Percentiles rank a stretch among this genome's conserved stretches.
phyloP scores from a whole-genome alignment of 1,284 basidiomycete species.

The Papiliotrema terrestris region DNA sequence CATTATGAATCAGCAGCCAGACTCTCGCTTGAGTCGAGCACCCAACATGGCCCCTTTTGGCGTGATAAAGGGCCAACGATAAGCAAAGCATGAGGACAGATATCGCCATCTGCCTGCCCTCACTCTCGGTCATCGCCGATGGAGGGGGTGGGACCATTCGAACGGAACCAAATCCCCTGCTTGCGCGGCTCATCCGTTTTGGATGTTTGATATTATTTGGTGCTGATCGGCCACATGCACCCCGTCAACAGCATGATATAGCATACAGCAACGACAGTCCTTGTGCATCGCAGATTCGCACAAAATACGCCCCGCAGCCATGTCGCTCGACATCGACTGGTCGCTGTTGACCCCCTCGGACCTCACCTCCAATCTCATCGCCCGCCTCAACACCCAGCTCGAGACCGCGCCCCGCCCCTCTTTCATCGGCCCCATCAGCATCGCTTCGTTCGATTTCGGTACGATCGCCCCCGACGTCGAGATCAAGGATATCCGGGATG shows the following conservation, averaged over 20 bases:
- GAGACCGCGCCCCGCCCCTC: conserved; percentile 68
- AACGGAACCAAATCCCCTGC: too few species aligned
- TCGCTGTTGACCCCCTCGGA: conserved; percentile 56
- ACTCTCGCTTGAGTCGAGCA: too few species aligned
- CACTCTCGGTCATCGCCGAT: too few species aligned
- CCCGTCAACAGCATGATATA: neutral
- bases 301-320: conserved; percentile 13
- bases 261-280: neutral
- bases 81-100: too few species aligned
- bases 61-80: too few species aligned
- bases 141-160: too few species aligned
- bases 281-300: neutral
- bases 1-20: too few species aligned
- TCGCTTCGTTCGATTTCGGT: conserved; percentile 85
- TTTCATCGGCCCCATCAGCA: conserved; percentile 86
- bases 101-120: too few species aligned
- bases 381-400: conserved; percentile 76
- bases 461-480: conserved; percentile 76
- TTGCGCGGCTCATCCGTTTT: too few species aligned
- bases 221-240: too few species aligned
- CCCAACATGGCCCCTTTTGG: too few species aligned
- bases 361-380: conserved; percentile 68
- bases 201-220: too few species aligned
- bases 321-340: conserved; percentile 59
- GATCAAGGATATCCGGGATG: conserved; percentile 86